Percentiles rank a stretch among this genome's conserved stretches.
Conservation (phyloP, 164 flowering plant genomes). For the Kingdonia uniflora region DNA sequence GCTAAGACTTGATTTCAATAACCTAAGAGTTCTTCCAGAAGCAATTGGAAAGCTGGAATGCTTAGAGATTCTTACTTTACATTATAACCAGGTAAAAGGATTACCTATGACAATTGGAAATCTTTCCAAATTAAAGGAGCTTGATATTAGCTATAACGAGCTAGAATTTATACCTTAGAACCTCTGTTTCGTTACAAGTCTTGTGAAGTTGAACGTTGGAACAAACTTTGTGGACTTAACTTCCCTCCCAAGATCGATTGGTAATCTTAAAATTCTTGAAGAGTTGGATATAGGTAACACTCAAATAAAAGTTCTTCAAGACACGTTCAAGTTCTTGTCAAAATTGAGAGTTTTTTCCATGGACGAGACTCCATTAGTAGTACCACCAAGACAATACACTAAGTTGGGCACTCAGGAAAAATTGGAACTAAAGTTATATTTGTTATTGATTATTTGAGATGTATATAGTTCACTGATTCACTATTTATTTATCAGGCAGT, state of each 20-base stretch:
- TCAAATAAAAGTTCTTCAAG: slow-evolving; percentile 55
- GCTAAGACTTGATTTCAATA: slow-evolving; percentile 53
- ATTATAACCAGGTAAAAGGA: slow-evolving; percentile 46
- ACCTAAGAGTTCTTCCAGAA: slow-evolving; percentile 59
- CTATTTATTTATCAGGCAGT: slow-evolving; percentile 33
- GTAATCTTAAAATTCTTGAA: slow-evolving; percentile 62
- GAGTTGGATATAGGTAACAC: slow-evolving; percentile 57
- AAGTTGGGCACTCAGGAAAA: slow-evolving; percentile 64
- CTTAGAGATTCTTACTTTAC: slow-evolving; percentile 48
- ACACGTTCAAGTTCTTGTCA: slow-evolving; percentile 50
- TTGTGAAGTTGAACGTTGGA: slow-evolving; percentile 45
- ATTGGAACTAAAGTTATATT: background rate
- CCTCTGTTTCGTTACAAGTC: slow-evolving; percentile 43
- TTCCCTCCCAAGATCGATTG: slow-evolving; percentile 53
- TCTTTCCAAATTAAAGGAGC: slow-evolving; percentile 44
- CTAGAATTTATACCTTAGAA: slow-evolving; percentile 51
- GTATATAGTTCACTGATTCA: too few relatives aligned
- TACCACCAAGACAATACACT: slow-evolving; percentile 48
- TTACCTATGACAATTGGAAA: slow-evolving; percentile 60
- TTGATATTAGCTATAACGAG: slow-evolving; percentile 67
- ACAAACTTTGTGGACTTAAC: slow-evolving; percentile 61
- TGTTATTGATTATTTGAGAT: background rate
- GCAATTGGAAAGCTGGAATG: slow-evolving; percentile 52
- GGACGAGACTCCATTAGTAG: slow-evolving; percentile 65
- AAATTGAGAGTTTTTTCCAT: slow-evolving; percentile 45